A percentile compares a stretch with the other conserved stretches of the same genome.
Conservation (phyloP, 2,329 filamentous ascomycete species). For the Xylaria sp. region DNA sequence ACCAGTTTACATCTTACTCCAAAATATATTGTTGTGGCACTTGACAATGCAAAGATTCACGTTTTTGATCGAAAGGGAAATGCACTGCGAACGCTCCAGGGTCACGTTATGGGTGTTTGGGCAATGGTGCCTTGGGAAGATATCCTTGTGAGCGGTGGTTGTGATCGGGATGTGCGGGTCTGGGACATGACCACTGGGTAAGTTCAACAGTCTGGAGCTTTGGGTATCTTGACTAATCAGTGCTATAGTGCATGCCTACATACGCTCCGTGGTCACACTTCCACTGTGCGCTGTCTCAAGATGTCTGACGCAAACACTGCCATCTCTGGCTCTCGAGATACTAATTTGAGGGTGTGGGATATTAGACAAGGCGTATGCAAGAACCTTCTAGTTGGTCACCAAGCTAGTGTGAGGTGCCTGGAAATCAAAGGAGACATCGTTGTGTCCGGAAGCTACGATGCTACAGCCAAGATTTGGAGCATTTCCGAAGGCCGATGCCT, state of each 20-base stretch:
- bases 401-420: conserved; percentile 93
- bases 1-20: conserved; percentile 93
- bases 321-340: conserved; percentile 96
- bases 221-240: conserved; percentile 46
- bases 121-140: conserved; percentile 99
- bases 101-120: conserved; percentile 99
- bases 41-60: conserved; percentile 98
- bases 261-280: conserved; percentile 92
- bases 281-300: conserved; percentile 95
- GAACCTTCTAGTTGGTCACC: conserved; percentile 92
- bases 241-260: conserved; percentile 74
- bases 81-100: conserved; percentile 87
- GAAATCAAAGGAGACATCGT: conserved; percentile 97
- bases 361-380: conserved; percentile 87
- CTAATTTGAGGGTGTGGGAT: conserved; percentile 95
- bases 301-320: conserved; percentile 96
- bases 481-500: conserved; percentile 95
- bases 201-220: conserved; percentile 45
- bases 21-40: conserved; percentile 96
- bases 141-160: conserved; percentile 93
- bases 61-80: conserved; percentile 95
- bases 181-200: conserved; percentile 97
- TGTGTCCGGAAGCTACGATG: conserved; percentile 98
- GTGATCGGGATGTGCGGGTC: conserved; percentile 94
- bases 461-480: conserved; percentile 96